Evolutionary conservation across 768 basidiomycete genomes (phyloP).

Genomic region (Tephrocybe sp.): DNA sequence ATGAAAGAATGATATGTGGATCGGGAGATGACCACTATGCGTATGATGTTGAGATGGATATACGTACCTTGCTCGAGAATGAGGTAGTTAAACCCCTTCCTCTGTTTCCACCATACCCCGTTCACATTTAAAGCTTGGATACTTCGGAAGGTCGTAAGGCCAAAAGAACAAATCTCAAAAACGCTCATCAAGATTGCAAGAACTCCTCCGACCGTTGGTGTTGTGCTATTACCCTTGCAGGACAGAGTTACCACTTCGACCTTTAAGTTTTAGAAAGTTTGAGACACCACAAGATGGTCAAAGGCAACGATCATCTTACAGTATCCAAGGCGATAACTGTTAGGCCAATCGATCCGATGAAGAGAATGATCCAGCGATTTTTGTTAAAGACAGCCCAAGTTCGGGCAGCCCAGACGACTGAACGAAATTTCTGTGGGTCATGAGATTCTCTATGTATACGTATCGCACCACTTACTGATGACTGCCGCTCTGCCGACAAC

Average conservation of each 20-base stretch:
- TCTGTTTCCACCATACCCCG: conserved; percentile 15
- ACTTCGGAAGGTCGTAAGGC: conserved; percentile 22
- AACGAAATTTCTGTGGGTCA: not conserved
- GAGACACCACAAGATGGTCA: not conserved
- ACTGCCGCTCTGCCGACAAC: conserved; percentile 27
- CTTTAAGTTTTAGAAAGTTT: conserved; percentile 11
- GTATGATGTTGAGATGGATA: no score
- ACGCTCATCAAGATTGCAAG: conserved; percentile 27
- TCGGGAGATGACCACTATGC: no score
- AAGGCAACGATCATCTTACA: conserved; percentile 10
- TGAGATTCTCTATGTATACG: not conserved
- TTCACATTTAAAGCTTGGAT: conserved; percentile 22
- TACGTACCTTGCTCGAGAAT: conserved; percentile 27
- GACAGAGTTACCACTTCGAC: conserved; percentile 20
- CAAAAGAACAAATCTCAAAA: conserved; percentile 24
- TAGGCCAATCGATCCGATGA: conserved; percentile 22
- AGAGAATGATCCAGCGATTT: conserved; percentile 18
- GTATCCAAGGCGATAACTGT: conserved; percentile 23
- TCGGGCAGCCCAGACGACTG: conserved; percentile 17
- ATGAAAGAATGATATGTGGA: not conserved
- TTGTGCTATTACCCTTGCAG: conserved; percentile 23
- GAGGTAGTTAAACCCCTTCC: conserved; percentile 20
- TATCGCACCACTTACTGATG: conserved; percentile 21
- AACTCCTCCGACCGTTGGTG: conserved; percentile 20
- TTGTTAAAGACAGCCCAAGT: conserved; percentile 26